Conservation (phyloP, 371 early-diverging fungal species). For the Caulochytrium protostelioides region DNA sequence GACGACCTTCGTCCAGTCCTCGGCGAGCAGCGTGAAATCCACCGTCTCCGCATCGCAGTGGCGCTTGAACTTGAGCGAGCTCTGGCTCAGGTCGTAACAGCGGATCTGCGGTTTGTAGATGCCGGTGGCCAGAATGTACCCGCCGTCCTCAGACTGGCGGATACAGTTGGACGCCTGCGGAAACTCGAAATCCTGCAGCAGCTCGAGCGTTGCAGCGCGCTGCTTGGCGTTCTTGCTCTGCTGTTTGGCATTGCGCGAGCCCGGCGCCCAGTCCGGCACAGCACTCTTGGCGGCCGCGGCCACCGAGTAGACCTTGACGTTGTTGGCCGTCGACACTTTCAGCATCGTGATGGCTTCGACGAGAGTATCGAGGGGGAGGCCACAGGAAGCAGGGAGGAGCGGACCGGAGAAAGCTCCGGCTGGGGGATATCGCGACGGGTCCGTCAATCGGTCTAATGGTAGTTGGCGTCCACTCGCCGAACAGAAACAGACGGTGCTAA, state of each 20-base stretch:
- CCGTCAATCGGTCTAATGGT: too few species aligned
- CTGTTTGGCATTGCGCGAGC: neutral
- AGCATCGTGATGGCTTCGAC: slow-evolving; percentile 14
- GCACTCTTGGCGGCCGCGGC: slow-evolving; percentile 60
- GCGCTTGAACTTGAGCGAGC: slow-evolving; percentile 94
- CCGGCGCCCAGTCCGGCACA: slow-evolving; percentile 69
- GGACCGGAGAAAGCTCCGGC: too few species aligned
- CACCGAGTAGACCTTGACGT: slow-evolving; percentile 78
- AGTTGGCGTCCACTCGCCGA: too few species aligned
- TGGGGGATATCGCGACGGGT: too few species aligned
- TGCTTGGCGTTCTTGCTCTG: neutral
- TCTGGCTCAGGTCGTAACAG: slow-evolving; percentile 75
- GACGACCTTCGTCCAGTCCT: slow-evolving; percentile 94
- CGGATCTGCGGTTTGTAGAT: slow-evolving; percentile 95
- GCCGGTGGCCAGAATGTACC: slow-evolving; percentile 79
- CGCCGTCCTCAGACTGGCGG: slow-evolving; percentile 64
- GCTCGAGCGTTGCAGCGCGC: slow-evolving; percentile 44
- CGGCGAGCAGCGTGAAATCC: slow-evolving; percentile 64
- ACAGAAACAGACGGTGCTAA: too few species aligned
- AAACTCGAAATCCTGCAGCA: slow-evolving; percentile 94
- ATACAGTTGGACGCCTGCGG: slow-evolving; percentile 83
- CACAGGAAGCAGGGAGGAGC: too few species aligned
- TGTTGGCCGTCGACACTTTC: slow-evolving; percentile 55
- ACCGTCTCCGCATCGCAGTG: slow-evolving; percentile 89
- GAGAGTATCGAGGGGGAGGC: too few species aligned